phyloP scores from a whole-genome alignment of 306 rosid genomes.

The Arachis stenosperma region DNA sequence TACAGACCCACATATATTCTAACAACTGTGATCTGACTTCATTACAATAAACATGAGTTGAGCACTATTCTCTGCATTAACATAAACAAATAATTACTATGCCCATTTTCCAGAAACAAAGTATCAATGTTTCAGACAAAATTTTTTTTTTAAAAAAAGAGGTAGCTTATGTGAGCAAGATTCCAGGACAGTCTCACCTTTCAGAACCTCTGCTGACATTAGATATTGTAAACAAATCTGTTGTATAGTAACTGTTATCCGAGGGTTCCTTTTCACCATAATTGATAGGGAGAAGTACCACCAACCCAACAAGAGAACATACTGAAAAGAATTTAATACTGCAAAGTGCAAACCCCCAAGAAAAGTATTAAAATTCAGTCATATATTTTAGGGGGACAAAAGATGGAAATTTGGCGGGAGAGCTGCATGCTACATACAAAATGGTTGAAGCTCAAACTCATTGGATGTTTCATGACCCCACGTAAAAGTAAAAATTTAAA shows the following conservation, averaged over 20 bases:
- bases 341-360: conserved; percentile 27
- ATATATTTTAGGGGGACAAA: not conserved
- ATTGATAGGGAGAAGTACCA: conserved; percentile 72
- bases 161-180: not conserved
- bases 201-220: conserved; percentile 70
- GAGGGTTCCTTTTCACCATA: conserved; percentile 48
- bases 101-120: not conserved
- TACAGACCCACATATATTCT: no score
- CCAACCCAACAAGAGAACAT: conserved; percentile 73
- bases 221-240: conserved; percentile 82
- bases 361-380: conserved; percentile 4
- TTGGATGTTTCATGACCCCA: not conserved
- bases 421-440: not conserved
- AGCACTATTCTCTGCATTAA: no score
- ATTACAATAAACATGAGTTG: no score
- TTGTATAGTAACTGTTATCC: conserved; percentile 45
- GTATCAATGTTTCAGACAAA: not conserved
- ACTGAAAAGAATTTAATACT: conserved; percentile 76
- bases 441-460: not conserved
- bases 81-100: no score
- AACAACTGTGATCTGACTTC: no score
- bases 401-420: not conserved
- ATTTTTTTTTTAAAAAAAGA: no score
- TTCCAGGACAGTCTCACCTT: conserved; percentile 53
- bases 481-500: not conserved